phyloP scores from a whole-genome alignment of 2,329 filamentous ascomycete genomes.

The Orbilia javanica region DNA sequence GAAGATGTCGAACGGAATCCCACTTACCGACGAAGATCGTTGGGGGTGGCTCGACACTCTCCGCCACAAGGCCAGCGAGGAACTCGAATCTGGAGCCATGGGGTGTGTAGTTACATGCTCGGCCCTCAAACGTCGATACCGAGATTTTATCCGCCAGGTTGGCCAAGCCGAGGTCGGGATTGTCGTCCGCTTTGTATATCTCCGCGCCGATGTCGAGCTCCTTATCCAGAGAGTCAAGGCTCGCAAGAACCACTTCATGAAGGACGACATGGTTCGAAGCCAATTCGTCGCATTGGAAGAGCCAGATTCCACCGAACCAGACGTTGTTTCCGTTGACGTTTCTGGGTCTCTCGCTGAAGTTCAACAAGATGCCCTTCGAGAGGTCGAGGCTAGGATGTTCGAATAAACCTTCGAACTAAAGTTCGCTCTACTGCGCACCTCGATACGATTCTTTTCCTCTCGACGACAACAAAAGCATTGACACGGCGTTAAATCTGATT shows the following conservation, averaged over 20 bases:
- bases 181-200: conserved; percentile 92
- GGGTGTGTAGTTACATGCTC: conserved; percentile 97
- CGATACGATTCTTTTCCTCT: conserved; percentile 12
- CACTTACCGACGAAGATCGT: conserved; percentile 90
- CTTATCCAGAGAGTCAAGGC: conserved; percentile 80
- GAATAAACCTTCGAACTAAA: conserved; percentile 24
- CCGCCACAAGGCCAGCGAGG: conserved; percentile 75
- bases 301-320: conserved; percentile 77
- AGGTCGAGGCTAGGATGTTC: conserved; percentile 48
- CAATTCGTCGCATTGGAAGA: conserved; percentile 91
- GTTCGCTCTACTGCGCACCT: neutral
- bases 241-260: conserved; percentile 92
- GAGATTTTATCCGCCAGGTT: conserved; percentile 87
- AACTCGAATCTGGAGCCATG: conserved; percentile 71
- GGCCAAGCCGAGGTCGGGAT: conserved; percentile 79
- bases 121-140: conserved; percentile 95
- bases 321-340: conserved; percentile 80
- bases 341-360: conserved; percentile 73
- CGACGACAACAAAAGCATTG: conserved; percentile 55
- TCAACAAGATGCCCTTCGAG: conserved; percentile 51
- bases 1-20: conserved; percentile 88
- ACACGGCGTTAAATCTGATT: conserved; percentile 46
- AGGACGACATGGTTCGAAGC: conserved; percentile 91
- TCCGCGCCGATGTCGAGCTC: conserved; percentile 80
- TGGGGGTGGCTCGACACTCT: conserved; percentile 95